Percentiles rank a stretch among this genome's conserved stretches.
Conservation (phyloP, 2,329 filamentous ascomycete genomes). For the Epichloe sp. region DNA sequence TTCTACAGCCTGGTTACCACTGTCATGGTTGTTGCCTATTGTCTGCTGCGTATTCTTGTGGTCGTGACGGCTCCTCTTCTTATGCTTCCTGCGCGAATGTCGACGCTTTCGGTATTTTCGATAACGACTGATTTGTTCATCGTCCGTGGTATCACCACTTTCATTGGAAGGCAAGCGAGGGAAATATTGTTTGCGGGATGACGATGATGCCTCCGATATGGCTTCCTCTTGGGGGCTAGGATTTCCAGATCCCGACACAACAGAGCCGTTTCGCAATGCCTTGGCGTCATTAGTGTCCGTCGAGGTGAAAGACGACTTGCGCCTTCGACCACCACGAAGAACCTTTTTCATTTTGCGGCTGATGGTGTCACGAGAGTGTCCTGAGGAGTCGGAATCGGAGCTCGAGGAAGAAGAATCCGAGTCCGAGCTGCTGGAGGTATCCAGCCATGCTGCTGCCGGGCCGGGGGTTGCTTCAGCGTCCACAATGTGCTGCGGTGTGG, state of each 20-base stretch:
- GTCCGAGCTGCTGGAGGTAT: conserved; percentile 49
- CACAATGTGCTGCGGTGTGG: conserved; percentile 82
- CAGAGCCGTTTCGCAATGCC: conserved; percentile 27
- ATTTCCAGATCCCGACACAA: conserved; percentile 21
- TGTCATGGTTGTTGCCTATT: conserved; percentile 5
- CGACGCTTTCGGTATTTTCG: conserved; percentile 23
- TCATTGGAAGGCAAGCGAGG: conserved; percentile 24
- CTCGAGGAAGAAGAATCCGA: conserved; percentile 44
- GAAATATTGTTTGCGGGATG: conserved; percentile 23
- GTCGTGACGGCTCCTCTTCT: conserved; percentile 24
- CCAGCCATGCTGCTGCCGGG: conserved; percentile 68
- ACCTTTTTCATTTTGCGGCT: conserved; percentile 64
- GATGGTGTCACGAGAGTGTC: conserved; percentile 47
- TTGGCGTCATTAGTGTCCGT: conserved; percentile 37
- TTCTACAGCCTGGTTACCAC: conserved; percentile 16
- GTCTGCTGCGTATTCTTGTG: conserved; percentile 28
- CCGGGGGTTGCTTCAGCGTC: conserved; percentile 89
- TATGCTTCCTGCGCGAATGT: conserved; percentile 20
- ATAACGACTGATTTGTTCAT: conserved; percentile 25
- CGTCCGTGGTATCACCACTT: conserved; percentile 32
- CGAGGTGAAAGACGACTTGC: conserved; percentile 66
- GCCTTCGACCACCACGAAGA: conserved; percentile 54
- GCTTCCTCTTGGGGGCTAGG: conserved; percentile 24
- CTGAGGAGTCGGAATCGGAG: conserved; percentile 54
- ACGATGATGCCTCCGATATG: conserved; percentile 24